phyloP scores from a whole-genome alignment of 148 eudicot species.

The Persicaria tinctoria region DNA sequence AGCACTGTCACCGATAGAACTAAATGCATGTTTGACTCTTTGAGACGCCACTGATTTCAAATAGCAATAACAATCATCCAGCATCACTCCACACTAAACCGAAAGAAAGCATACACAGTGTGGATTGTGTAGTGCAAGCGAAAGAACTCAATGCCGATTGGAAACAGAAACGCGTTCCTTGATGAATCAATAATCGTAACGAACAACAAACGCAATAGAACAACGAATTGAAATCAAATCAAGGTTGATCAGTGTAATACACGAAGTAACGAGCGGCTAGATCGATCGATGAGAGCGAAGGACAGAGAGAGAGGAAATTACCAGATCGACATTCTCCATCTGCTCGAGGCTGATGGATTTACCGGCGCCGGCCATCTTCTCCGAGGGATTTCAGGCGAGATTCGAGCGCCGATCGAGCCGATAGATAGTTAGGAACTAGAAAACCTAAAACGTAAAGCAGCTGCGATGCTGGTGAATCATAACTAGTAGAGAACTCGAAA shows the following conservation, averaged over 20 bases:
- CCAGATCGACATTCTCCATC: slow-evolving; percentile 40
- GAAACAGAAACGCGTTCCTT: no score
- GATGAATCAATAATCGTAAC: no score
- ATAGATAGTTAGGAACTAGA: neutral
- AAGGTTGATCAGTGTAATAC: neutral
- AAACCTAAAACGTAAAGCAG: neutral
- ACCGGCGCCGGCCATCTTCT: slow-evolving; percentile 16
- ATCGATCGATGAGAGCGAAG: neutral
- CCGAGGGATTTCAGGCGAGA: slow-evolving; percentile 2
- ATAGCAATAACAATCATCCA: no score
- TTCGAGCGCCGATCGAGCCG: neutral
- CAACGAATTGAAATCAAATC: neutral
- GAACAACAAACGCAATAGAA: neutral
- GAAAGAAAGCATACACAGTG: no score
- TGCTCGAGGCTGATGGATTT: slow-evolving; percentile 6
- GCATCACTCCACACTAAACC: no score
- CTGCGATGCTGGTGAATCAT: neutral
- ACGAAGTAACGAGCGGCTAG: neutral
- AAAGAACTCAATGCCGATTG: no score
- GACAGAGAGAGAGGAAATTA: slow-evolving; percentile 6
- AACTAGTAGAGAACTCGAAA: neutral
- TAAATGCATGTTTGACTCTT: no score
- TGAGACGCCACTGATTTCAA: no score
- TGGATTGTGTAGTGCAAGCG: no score
- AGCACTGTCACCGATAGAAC: no score